phyloP scores from a whole-genome alignment of 2,329 filamentous ascomycete genomes.

The Fonsecaea pedrosoi region DNA sequence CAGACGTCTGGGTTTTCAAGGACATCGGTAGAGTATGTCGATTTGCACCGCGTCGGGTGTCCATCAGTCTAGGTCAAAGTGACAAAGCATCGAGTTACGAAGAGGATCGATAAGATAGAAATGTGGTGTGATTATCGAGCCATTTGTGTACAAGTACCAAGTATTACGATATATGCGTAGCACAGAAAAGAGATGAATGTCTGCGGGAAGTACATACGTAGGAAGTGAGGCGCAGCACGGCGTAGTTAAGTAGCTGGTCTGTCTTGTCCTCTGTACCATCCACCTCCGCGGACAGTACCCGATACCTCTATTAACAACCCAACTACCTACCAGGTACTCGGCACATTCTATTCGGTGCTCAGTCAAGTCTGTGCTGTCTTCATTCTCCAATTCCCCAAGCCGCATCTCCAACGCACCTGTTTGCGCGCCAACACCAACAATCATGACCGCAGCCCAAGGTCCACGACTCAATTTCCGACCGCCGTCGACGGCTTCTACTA shows the following conservation, averaged over 20 bases:
- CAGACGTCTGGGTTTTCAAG: too few relatives aligned
- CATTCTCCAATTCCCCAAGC: neutral
- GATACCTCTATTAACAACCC: too few relatives aligned
- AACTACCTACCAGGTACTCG: too few relatives aligned
- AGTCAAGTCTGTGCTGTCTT: neutral
- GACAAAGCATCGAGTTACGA: neutral
- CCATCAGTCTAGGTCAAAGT: neutral
- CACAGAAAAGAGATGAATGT: neutral
- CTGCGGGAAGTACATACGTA: neutral
- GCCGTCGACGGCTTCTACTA: slow-evolving; percentile 47
- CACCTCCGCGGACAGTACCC: neutral
- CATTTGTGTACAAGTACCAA: neutral
- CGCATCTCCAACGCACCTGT: neutral
- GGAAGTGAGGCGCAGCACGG: neutral
- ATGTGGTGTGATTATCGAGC: slow-evolving; percentile 1
- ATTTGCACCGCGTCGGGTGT: neutral
- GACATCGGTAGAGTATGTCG: neutral
- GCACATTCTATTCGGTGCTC: neutral
- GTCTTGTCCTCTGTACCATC: neutral
- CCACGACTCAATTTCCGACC: slow-evolving; percentile 48
- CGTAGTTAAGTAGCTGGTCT: neutral
- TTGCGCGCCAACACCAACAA: neutral
- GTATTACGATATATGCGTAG: neutral
- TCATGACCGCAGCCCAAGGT: slow-evolving; percentile 9
- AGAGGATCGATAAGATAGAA: neutral